These are phyloP conservation scores for Microdochium nivale DNA, from an alignment of 2,329 filamentous ascomycete genomes.

Conservation along the genomic window DNA sequence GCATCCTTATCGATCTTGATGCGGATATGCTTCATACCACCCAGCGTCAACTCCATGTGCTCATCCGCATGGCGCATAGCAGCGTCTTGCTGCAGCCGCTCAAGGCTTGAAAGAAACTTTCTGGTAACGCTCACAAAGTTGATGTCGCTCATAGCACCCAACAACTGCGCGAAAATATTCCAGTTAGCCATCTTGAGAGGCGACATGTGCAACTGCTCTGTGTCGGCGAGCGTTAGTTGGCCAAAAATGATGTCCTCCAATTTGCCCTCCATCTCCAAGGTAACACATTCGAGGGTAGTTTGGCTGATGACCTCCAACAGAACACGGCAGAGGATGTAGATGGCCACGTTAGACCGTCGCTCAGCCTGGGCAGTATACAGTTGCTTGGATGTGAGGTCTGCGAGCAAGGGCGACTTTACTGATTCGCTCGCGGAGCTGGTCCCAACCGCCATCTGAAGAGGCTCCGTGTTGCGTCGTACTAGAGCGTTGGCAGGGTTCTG, in stretches of 20 bases:
- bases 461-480: constrained; percentile 67
- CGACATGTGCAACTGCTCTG: constrained; percentile 69
- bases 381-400: constrained; percentile 44
- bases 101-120: constrained; percentile 75
- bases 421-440: constrained; percentile 15
- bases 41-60: constrained; percentile 77
- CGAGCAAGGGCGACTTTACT: constrained; percentile 23
- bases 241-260: constrained; percentile 93
- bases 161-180: constrained; percentile 84
- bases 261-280: constrained; percentile 85
- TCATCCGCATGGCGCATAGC: constrained; percentile 60
- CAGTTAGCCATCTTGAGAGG: constrained; percentile 87
- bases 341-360: constrained; percentile 84
- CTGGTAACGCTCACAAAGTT: constrained; percentile 80
- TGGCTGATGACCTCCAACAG: constrained; percentile 90
- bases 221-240: constrained; percentile 84
- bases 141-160: constrained; percentile 93
- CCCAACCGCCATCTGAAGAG: constrained; percentile 38
- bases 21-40: constrained; percentile 84
- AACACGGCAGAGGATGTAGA: constrained; percentile 90
- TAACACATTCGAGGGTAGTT: constrained; percentile 74
- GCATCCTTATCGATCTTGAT: constrained; percentile 66
- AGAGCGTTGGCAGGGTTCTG: constrained; percentile 23
- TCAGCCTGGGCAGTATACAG: constrained; percentile 74
- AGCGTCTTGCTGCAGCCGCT: constrained; percentile 67